Base-by-base conservation (phyloP, 106 monocot genomes). In the Agapanthus africanus region DNA sequence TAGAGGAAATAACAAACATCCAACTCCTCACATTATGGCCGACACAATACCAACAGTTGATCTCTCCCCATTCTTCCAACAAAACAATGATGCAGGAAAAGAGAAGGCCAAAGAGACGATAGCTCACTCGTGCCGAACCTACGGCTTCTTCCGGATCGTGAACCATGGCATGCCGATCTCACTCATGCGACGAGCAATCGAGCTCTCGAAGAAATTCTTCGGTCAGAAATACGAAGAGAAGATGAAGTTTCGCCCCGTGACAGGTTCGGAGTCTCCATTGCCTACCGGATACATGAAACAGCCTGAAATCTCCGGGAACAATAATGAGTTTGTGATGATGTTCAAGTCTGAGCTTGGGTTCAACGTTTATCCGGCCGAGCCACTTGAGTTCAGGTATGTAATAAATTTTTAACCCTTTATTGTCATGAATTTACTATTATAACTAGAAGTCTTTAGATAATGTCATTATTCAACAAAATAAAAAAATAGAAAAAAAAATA, bases 141-240 rank as follows among this genome's bases (percentile, higher is more conserved):
- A 65, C 31, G 79, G 79, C 32, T 80, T 80, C 74, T 75, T 80
- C 56, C 52, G 79, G 19, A 75, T 69, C 8, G 23, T 74, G 31
- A 80, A 74, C 57, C 79, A 80, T 28, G 74, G 79, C n/a, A 30
- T 80, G 16, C 65, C 79, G 25, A 1, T 64, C 18, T 16, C 74
- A 6, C 70, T 75, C 40, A 74, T 74, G 79, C 26, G 19, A 1
- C 62, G 56, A 38, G 74, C 74, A 2, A 68, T 80, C 40, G 30
- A 37, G 2, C 63, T 33, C 19, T 63, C 63, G n/a, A 63, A 63
- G 37, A 21, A 23, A 11, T 63, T 63, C 63, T 63, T 63, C 37
- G 15, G 21, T 37, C 63, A 19, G 37, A 2, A 33, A 23, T 63
- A 63, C 7, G 63, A 63, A 21, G 37, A 63, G 10, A 63, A 63